A percentile compares a stretch with the other conserved stretches of the same genome.
phyloP scores from a whole-genome alignment of 805 yeast genomes.

The Myxozyma lipomycoides region DNA sequence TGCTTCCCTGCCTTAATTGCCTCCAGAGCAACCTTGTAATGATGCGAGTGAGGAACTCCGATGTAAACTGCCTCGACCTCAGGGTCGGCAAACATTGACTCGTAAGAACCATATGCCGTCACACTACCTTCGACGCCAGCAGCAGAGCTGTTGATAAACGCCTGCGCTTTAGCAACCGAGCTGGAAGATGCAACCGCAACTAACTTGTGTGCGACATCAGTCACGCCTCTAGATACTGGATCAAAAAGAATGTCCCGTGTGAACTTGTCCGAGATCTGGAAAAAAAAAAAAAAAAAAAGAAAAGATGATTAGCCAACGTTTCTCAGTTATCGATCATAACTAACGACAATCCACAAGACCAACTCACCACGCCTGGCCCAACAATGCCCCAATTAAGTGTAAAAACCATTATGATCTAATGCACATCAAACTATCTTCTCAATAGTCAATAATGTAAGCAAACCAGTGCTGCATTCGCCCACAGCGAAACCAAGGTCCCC shows the following conservation, averaged over 20 bases:
- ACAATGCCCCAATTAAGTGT: conserved; percentile 22
- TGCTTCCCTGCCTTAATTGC: conserved; percentile 46
- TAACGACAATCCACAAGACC: too few relatives aligned
- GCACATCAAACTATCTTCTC: too few relatives aligned
- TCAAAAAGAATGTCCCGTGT: conserved; percentile 18
- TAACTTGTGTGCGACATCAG: conserved; percentile 32
- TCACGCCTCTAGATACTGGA: conserved; percentile 29
- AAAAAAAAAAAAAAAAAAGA: background rate
- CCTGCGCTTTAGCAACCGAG: conserved; percentile 29
- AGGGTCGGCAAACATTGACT: conserved; percentile 42
- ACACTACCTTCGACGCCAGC: conserved; percentile 26
- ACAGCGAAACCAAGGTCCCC: too few relatives aligned
- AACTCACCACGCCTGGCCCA: conserved; percentile 16
- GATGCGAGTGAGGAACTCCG: conserved; percentile 49
- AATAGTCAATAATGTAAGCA: too few relatives aligned
- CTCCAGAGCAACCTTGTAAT: conserved; percentile 43
- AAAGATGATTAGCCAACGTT: background rate
- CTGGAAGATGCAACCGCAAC: conserved; percentile 36
- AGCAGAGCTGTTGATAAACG: conserved; percentile 31
- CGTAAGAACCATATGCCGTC: conserved; percentile 36
- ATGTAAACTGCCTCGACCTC: conserved; percentile 48
- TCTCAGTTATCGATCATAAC: too few relatives aligned
- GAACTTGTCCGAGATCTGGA: conserved; percentile 23
- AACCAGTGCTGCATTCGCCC: too few relatives aligned
- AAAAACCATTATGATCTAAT: conserved; percentile 11